phyloP scores from a whole-genome alignment of 116 monocot species.

The Posidonia oceanica region DNA sequence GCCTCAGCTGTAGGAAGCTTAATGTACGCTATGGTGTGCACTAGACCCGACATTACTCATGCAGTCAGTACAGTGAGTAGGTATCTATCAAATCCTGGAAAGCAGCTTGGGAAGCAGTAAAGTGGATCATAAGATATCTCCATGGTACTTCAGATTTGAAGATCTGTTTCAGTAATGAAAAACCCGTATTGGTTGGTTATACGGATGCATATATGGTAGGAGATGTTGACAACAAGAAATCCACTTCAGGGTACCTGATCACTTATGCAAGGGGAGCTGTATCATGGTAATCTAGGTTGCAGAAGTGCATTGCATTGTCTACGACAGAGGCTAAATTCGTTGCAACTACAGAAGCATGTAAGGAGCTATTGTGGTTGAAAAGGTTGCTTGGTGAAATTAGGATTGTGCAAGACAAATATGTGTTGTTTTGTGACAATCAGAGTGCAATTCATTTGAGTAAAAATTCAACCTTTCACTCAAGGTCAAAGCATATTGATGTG shows the following conservation, averaged over 20 bases:
- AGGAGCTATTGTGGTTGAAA: background rate
- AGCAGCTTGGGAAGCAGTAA: background rate
- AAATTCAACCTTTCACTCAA: too few relatives aligned
- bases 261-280: background rate
- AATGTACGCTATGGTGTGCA: background rate
- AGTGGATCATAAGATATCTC: background rate
- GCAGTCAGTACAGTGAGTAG: background rate
- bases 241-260: background rate
- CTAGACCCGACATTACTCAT: background rate
- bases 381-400: background rate
- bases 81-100: background rate
- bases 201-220: background rate
- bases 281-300: background rate
- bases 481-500: too few relatives aligned
- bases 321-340: background rate
- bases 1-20: background rate
- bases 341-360: background rate
- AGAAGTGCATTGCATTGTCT: background rate
- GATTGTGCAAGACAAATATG: background rate
- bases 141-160: background rate
- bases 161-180: background rate
- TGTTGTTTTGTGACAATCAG: too few relatives aligned
- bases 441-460: too few relatives aligned
- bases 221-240: background rate
- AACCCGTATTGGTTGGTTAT: background rate